Percentiles rank a stretch among this genome's conserved stretches.
phyloP scores from a whole-genome alignment of 257 asterid genomes.

The Perilla frutescens region DNA sequence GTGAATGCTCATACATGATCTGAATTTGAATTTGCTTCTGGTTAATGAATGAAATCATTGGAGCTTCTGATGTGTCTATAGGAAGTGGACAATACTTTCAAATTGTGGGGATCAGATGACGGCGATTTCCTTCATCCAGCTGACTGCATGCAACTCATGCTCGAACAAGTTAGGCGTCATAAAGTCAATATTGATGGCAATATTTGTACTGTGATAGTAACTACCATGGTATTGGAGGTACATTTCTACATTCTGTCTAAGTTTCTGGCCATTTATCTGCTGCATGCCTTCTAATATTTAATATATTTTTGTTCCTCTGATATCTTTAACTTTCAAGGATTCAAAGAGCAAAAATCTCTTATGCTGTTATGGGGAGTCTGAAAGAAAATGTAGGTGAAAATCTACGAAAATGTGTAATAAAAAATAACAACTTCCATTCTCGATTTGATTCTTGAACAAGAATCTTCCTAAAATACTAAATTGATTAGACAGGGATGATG shows the following conservation, averaged over 20 bases:
- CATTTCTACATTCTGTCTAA: slow-evolving; percentile 26
- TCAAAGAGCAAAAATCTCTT: neutral
- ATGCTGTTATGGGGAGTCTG: neutral
- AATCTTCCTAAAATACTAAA: no score
- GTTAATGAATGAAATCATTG: slow-evolving; percentile 29
- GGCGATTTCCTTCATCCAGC: slow-evolving; percentile 71
- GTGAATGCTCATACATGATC: slow-evolving; percentile 14
- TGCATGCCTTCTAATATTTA: slow-evolving; percentile 21
- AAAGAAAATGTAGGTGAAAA: no score
- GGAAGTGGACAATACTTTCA: slow-evolving; percentile 77
- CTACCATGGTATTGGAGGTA: slow-evolving; percentile 90
- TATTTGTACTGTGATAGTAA: slow-evolving; percentile 83
- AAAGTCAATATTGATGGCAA: slow-evolving; percentile 83
- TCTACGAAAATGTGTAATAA: no score
- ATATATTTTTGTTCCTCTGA: slow-evolving; percentile 26
- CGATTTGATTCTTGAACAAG: no score
- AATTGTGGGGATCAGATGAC: slow-evolving; percentile 67
- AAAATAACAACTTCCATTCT: no score
- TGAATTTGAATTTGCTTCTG: slow-evolving; percentile 33
- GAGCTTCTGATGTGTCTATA: slow-evolving; percentile 38
- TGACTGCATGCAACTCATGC: slow-evolving; percentile 93
- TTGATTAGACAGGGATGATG: no score
- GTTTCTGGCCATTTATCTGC: slow-evolving; percentile 17
- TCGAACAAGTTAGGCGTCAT: slow-evolving; percentile 91
- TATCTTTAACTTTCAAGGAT: slow-evolving; percentile 15